phyloP scores from a whole-genome alignment of 2,329 filamentous ascomycete genomes.

The Ceratocystis huliohia region DNA sequence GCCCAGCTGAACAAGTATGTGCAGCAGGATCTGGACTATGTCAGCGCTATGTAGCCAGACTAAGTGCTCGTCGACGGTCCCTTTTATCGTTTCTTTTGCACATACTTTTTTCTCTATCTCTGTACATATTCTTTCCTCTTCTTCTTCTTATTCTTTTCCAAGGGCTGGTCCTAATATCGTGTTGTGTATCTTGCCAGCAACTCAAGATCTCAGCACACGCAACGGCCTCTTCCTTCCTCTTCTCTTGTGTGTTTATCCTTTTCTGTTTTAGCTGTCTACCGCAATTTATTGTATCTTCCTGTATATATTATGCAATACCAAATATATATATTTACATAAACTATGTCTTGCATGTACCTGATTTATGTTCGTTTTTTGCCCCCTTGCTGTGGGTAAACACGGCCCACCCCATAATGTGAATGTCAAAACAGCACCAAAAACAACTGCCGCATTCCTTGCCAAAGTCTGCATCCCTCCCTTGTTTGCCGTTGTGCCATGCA shows the following conservation, averaged over 20 bases:
- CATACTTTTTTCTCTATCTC: neutral
- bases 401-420: neutral
- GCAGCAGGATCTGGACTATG: slow-evolving; percentile 28
- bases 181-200: neutral
- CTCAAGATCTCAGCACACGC: neutral
- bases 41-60: slow-evolving; percentile 21
- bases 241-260: neutral
- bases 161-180: neutral
- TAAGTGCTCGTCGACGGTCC: neutral
- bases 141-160: neutral
- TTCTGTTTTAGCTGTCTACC: neutral
- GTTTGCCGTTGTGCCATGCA: neutral
- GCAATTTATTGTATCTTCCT: neutral
- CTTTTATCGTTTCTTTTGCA: slow-evolving; percentile 5
- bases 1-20: slow-evolving; percentile 30
- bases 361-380: too few relatives aligned
- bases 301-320: neutral
- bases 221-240: neutral
- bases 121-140: slow-evolving; percentile 4
- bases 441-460: neutral
- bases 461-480: too few relatives aligned
- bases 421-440: neutral
- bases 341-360: neutral
- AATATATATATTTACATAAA: neutral
- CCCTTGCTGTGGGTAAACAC: too few relatives aligned